A percentile compares a stretch with the other conserved stretches of the same genome.
Evolutionary conservation across 306 rosid species (phyloP).

Genomic region (Adenanthera pavonina): DNA sequence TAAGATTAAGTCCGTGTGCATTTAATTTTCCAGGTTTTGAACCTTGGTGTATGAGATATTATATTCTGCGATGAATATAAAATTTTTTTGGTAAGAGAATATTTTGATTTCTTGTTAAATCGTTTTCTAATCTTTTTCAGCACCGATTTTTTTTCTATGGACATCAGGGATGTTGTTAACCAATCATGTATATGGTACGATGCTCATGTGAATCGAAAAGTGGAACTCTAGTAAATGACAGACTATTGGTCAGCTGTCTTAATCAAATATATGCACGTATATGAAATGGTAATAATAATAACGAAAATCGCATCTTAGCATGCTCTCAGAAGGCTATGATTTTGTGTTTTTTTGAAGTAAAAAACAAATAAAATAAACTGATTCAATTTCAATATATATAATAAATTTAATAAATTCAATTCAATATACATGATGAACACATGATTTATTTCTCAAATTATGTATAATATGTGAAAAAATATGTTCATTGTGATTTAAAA

Average conservation of each 20-base stretch:
- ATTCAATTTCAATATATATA: too few relatives aligned
- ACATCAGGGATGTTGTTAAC: neutral
- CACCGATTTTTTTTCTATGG: too few relatives aligned
- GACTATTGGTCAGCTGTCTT: conserved; percentile 38
- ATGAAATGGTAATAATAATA: neutral
- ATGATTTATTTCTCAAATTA: too few relatives aligned
- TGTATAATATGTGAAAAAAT: too few relatives aligned
- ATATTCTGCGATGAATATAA: conserved; percentile 10
- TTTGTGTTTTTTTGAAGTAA: neutral
- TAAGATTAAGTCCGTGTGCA: neutral
- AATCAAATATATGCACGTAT: conserved; percentile 20
- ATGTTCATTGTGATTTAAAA: too few relatives aligned
- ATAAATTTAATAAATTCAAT: too few relatives aligned
- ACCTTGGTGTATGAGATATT: neutral
- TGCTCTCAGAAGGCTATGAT: neutral
- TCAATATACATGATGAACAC: too few relatives aligned
- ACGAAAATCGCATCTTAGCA: neutral
- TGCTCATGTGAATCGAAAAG: conserved; percentile 34
- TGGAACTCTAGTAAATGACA: conserved; percentile 34
- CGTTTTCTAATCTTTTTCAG: neutral
- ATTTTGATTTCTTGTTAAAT: conserved; percentile 22
- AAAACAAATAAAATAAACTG: too few relatives aligned
- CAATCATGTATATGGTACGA: conserved; percentile 21
- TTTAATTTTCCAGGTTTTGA: conserved; percentile 46
- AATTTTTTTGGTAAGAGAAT: neutral